A percentile compares a stretch with the other conserved stretches of the same genome.
Evolutionary conservation across 2,329 filamentous ascomycete genomes (phyloP).

Genomic region (Tolypocladium nubicola): DNA sequence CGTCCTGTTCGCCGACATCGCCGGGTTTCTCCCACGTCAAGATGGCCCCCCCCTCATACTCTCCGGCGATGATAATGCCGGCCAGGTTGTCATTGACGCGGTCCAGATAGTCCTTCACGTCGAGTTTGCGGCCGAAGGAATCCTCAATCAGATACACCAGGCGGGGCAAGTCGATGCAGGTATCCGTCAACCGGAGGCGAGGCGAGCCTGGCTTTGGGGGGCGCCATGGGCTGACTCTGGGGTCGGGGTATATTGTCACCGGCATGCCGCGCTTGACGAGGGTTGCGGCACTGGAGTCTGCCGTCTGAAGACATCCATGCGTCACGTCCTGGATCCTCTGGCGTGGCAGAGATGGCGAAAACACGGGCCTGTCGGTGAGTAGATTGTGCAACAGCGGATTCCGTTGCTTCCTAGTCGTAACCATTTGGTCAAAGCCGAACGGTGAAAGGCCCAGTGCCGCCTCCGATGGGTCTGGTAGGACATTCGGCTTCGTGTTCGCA

Average conservation of each 20-base stretch:
- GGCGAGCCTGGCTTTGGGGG: conserved; percentile 49
- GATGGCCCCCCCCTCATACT: conserved; percentile 93
- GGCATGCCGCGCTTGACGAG: conserved; percentile 89
- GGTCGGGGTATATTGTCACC: conserved; percentile 70
- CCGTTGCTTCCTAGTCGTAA: conserved; percentile 43
- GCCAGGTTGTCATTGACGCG: conserved; percentile 76
- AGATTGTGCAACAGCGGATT: conserved; percentile 95
- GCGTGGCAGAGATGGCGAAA: conserved; percentile 80
- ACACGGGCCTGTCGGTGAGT: conserved; percentile 85
- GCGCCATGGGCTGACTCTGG: conserved; percentile 58
- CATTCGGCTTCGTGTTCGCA: conserved; percentile 31
- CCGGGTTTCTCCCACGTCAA: conserved; percentile 84
- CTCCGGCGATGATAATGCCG: conserved; percentile 86
- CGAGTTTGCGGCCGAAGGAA: conserved; percentile 77
- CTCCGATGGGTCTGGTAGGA: conserved; percentile 24
- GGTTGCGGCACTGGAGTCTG: conserved; percentile 47
- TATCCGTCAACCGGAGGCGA: conserved; percentile 64
- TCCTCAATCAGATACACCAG: conserved; percentile 86
- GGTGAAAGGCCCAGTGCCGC: conserved; percentile 37
- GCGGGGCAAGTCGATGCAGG: conserved; percentile 70
- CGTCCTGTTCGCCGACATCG: conserved; percentile 37
- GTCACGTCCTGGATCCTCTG: conserved; percentile 41
- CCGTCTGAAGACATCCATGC: conserved; percentile 19
- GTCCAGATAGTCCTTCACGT: conserved; percentile 70
- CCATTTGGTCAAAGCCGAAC: conserved; percentile 36